phyloP scores from a whole-genome alignment of 805 yeast species.

The Spathaspora passalidarum region DNA sequence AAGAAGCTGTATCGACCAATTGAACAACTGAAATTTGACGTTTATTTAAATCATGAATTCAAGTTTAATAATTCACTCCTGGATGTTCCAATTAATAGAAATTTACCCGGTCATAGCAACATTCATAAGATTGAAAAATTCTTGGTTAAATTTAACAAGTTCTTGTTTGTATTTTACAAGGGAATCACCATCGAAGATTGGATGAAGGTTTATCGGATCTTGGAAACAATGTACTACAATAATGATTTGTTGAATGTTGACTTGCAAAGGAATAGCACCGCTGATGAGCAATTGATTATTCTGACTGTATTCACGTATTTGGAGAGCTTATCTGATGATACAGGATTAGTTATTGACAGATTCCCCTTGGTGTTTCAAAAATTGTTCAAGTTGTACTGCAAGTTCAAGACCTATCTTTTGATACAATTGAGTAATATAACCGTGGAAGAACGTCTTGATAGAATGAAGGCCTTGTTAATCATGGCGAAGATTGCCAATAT shows the following conservation, averaged over 20 bases:
- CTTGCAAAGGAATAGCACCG: slow-evolving; percentile 33
- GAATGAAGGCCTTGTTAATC: slow-evolving; percentile 67
- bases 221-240: slow-evolving; percentile 67
- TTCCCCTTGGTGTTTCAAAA: slow-evolving; percentile 71
- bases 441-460: slow-evolving; percentile 55
- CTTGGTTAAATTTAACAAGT: slow-evolving; percentile 59
- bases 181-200: slow-evolving; percentile 69
- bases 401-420: slow-evolving; percentile 61
- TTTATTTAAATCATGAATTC: slow-evolving; percentile 37
- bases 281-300: slow-evolving; percentile 57
- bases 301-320: slow-evolving; percentile 73
- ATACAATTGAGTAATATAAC: slow-evolving; percentile 63
- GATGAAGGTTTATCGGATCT: slow-evolving; percentile 68
- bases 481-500: slow-evolving; percentile 62
- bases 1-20: slow-evolving; percentile 67
- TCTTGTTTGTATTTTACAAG: slow-evolving; percentile 55
- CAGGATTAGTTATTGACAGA: slow-evolving; percentile 34
- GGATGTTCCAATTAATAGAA: slow-evolving; percentile 47
- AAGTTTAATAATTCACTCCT: slow-evolving; percentile 37
- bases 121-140: slow-evolving; percentile 55
- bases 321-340: slow-evolving; percentile 51
- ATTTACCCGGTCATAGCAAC: slow-evolving; percentile 44
- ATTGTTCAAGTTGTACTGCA: slow-evolving; percentile 63
- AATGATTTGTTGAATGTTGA: slow-evolving; percentile 57
- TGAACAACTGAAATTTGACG: slow-evolving; percentile 38